A percentile compares a stretch with the other conserved stretches of the same genome.
phyloP scores from a whole-genome alignment of 306 rosid species.

The Prunus fruticosa region DNA sequence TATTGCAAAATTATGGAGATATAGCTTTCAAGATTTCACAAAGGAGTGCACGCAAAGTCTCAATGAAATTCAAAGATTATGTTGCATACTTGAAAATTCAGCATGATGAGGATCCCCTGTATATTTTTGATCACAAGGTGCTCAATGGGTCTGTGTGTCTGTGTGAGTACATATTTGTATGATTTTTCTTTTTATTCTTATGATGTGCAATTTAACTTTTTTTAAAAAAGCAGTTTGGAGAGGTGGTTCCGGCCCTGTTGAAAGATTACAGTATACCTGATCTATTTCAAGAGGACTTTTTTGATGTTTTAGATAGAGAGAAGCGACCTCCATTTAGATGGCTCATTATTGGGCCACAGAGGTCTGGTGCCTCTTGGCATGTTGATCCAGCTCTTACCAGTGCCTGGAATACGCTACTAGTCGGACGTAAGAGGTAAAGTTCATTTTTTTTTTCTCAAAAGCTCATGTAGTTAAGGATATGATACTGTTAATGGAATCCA shows the following conservation, averaged over 20 bases:
- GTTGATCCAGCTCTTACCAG: slow-evolving; percentile 99
- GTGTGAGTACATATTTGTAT: not conserved
- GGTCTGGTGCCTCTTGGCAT: slow-evolving; percentile 99
- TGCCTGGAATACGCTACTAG: slow-evolving; percentile 97
- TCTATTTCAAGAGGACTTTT: slow-evolving; percentile 87
- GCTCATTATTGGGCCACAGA: slow-evolving; percentile 94
- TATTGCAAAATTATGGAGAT: slow-evolving; percentile 67
- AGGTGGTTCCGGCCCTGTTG: slow-evolving; percentile 78
- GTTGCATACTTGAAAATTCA: slow-evolving; percentile 73
- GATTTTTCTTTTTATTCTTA: not conserved
- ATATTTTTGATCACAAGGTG: slow-evolving; percentile 96
- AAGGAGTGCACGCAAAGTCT: slow-evolving; percentile 56
- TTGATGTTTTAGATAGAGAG: slow-evolving; percentile 71
- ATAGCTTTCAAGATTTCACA: slow-evolving; percentile 80
- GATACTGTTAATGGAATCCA: not conserved
- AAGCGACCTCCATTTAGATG: slow-evolving; percentile 94
- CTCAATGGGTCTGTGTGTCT: slow-evolving; percentile 9
- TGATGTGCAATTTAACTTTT: not conserved
- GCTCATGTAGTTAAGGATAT: not conserved
- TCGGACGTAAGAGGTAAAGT: slow-evolving; percentile 84
- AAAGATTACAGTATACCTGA: slow-evolving; percentile 84
- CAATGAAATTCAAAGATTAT: slow-evolving; percentile 84
- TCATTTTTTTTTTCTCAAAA: slow-evolving; percentile 9
- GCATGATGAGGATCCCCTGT: slow-evolving; percentile 94
- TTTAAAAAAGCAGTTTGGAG: slow-evolving; percentile 72